Evolutionary conservation across 805 yeast genomes (phyloP), one percentile per base, ranked within the genome.

Genomic region (Grigorovia jiainica): DNA sequence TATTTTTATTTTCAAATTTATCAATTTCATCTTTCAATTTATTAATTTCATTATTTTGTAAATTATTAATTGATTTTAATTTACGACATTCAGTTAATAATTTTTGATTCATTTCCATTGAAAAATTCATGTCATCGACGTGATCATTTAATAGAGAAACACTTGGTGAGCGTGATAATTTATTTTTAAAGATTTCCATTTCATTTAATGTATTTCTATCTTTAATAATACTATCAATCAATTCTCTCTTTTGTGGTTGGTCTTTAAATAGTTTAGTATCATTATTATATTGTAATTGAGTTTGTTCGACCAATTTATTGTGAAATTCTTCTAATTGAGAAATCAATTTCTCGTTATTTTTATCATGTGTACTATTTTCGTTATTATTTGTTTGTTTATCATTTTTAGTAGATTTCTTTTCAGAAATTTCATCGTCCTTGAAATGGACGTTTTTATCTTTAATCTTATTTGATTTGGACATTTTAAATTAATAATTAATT

Each of bases 71-170:
- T 20, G 82, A 79, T 42, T 76, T 80, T 43, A 83, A 66, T 46
- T 81, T 70, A 49, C 89, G 73, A 52, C 87, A 82, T 57, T 84
- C 87, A 35, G 72, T 64, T 15, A 83, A 67, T 47, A 83, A 63
- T 43, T 80, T 81, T 51, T 83, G 90, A 61, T 86, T 79, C 43
- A 83, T 60, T 4, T 83, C 86, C 44, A 82, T 82, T 13, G 82
- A 78, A 54, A 82, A 82, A 54, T 77, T 76, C 66, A 81, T 76
- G 45, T 82, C 84, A 48, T 76, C 76, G 43, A 55, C 31, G n/a
- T 27, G 31, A 27, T 27, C 31, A 11, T 27, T 27, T 27, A 27
- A 13, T 27, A 27, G n/a, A 6, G 31, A 27, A 27, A 27, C 31
- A 13, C 31, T 27, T 27, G 31, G 31, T 4, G 31, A 27, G 6